A percentile compares a stretch with the other conserved stretches of the same genome.
Evolutionary conservation across 2,329 filamentous ascomycete species (phyloP).

Genomic region (Epichloe elymi): DNA sequence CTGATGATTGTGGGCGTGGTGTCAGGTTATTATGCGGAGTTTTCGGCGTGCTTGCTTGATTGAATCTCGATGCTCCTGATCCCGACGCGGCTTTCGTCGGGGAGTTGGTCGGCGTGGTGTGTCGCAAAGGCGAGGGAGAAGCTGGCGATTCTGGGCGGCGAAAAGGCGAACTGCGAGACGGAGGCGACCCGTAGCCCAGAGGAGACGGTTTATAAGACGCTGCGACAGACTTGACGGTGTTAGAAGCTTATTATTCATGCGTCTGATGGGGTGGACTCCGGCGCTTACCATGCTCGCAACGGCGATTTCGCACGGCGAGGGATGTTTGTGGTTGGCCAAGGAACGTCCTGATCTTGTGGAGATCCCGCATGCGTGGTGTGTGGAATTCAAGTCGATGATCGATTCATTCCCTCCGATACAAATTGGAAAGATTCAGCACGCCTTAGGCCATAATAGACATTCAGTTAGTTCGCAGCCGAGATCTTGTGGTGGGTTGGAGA

Average conservation of each 20-base stretch:
- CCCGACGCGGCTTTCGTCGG: constrained; percentile 33
- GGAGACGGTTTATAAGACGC: constrained; percentile 57
- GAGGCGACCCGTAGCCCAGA: constrained; percentile 54
- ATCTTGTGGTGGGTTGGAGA: neutral
- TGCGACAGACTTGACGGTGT: constrained; percentile 34
- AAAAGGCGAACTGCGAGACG: constrained; percentile 48
- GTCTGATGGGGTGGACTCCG: constrained; percentile 8
- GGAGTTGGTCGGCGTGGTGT: constrained; percentile 51
- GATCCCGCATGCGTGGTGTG: neutral
- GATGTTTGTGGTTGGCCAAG: constrained; percentile 12
- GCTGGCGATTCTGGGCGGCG: constrained; percentile 48
- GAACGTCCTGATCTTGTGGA: constrained; percentile 6
- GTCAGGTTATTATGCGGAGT: constrained; percentile 25
- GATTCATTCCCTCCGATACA: too few species aligned
- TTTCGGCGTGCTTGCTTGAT: constrained; percentile 29
- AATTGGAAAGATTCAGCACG: neutral
- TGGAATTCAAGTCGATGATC: neutral
- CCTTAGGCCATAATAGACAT: neutral
- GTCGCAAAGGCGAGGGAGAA: constrained; percentile 52
- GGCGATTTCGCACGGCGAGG: neutral
- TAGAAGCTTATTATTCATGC: constrained; percentile 15
- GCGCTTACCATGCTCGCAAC: constrained; percentile 18
- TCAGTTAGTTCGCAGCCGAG: neutral
- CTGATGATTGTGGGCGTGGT: constrained; percentile 18
- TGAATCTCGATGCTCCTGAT: constrained; percentile 18